Evolutionary conservation across 441 rosid species (phyloP).

Genomic region (Kokia cookei): DNA sequence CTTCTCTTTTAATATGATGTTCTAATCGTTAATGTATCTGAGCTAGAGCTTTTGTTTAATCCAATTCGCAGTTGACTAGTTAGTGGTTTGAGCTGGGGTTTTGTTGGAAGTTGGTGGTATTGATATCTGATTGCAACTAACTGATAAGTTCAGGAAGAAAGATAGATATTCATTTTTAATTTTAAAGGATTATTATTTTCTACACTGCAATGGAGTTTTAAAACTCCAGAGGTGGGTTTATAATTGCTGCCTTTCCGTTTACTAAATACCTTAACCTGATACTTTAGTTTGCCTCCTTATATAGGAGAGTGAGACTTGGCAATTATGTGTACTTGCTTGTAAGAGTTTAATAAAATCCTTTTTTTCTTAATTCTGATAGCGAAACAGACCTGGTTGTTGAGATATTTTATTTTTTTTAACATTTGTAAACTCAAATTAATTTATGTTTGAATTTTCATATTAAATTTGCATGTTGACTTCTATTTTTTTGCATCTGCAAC

Average conservation of each 20-base stretch:
- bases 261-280: not conserved
- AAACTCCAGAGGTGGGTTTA: not conserved
- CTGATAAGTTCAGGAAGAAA: not conserved
- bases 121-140: conserved; percentile 2
- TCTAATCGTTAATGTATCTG: not conserved
- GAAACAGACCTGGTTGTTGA: not conserved
- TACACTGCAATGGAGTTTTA: not conserved
- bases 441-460: not conserved
- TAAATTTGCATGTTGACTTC: not conserved
- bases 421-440: not conserved
- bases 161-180: not conserved
- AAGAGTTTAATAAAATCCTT: not conserved
- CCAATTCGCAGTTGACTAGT: not conserved
- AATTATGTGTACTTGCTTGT: not conserved
- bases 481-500: not conserved
- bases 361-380: not conserved
- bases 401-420: not conserved
- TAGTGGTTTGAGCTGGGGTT: not conserved
- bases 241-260: not conserved
- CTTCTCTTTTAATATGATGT: not conserved
- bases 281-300: not conserved
- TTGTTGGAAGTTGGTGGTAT: not conserved
- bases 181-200: not conserved
- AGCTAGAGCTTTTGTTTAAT: not conserved
- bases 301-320: not conserved